These are phyloP conservation scores for Pelargonium myrrhifolium DNA, from an alignment of 441 rosid genomes.

Conservation along the genomic window DNA sequence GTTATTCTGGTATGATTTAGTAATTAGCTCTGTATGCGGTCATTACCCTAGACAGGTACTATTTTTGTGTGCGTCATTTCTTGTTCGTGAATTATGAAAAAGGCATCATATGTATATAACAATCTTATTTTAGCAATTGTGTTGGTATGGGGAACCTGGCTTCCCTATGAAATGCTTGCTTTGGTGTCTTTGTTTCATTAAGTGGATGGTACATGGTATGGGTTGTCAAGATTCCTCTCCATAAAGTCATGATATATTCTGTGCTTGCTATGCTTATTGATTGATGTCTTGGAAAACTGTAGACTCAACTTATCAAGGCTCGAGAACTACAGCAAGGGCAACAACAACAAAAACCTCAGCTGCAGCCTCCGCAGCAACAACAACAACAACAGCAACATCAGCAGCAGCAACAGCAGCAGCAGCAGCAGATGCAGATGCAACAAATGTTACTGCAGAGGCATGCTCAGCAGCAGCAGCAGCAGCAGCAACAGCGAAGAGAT, in stretches of 20 bases:
- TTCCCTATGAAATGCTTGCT: neutral
- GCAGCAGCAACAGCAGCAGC: constrained; percentile 57
- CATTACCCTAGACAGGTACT: neutral
- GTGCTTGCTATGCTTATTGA: constrained; percentile 6
- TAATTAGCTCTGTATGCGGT: neutral
- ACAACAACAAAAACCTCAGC: constrained; percentile 38
- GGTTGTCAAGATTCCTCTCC: neutral
- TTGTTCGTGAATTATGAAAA: neutral
- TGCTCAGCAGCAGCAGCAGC: constrained; percentile 34
- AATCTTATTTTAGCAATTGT: neutral
- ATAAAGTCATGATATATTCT: neutral
- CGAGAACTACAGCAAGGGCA: constrained; percentile 37
- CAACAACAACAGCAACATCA: constrained; percentile 63
- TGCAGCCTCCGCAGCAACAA: constrained; percentile 41
- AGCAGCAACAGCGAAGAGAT: constrained; percentile 60
- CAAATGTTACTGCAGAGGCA: constrained; percentile 39
- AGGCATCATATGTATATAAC: neutral
- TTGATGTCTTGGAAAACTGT: constrained; percentile 18
- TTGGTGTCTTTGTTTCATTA: neutral
- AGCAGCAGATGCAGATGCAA: constrained; percentile 63
- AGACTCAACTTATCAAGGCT: constrained; percentile 78
- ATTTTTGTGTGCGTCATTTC: neutral
- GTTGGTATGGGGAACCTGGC: neutral
- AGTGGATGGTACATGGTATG: neutral
- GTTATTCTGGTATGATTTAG: neutral